Evolutionary conservation across 129 eudicot genomes (phyloP).

Genomic region (Erigeron canadensis): DNA sequence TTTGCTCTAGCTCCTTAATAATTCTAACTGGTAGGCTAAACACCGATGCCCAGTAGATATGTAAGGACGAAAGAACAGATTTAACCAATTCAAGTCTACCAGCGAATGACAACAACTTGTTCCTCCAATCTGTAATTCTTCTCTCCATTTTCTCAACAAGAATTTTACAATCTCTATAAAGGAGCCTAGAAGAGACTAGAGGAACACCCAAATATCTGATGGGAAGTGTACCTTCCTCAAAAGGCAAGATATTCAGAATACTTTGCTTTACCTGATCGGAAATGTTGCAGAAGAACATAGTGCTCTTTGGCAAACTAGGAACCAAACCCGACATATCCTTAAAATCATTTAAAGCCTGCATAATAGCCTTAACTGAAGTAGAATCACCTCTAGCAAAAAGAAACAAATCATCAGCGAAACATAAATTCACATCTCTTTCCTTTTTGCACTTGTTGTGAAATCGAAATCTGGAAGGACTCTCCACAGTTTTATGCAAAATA

Average conservation of each 20-base stretch:
- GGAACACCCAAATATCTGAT: background rate
- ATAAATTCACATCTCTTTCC: too few species aligned
- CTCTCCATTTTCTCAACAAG: background rate
- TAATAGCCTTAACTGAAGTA: background rate
- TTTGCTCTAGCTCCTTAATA: background rate
- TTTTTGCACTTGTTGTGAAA: too few species aligned
- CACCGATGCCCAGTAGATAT: background rate
- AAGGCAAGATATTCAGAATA: background rate
- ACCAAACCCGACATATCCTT: background rate
- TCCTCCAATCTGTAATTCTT: background rate
- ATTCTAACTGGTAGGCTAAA: background rate
- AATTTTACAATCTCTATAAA: background rate
- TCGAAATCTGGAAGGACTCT: too few species aligned
- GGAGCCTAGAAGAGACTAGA: background rate
- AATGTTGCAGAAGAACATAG: background rate
- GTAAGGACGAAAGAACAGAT: background rate
- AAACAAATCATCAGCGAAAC: too few species aligned
- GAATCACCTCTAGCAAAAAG: background rate
- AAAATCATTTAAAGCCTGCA: background rate
- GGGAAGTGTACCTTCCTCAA: background rate
- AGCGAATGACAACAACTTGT: background rate
- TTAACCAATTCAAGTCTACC: background rate
- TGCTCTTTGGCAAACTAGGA: background rate
- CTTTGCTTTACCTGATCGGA: rapidly evolving
- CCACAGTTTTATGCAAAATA: too few species aligned